A percentile compares a stretch with the other conserved stretches of the same genome.
Conservation (phyloP, 805 yeast genomes). For the Diddensiella caesifluorescens region DNA sequence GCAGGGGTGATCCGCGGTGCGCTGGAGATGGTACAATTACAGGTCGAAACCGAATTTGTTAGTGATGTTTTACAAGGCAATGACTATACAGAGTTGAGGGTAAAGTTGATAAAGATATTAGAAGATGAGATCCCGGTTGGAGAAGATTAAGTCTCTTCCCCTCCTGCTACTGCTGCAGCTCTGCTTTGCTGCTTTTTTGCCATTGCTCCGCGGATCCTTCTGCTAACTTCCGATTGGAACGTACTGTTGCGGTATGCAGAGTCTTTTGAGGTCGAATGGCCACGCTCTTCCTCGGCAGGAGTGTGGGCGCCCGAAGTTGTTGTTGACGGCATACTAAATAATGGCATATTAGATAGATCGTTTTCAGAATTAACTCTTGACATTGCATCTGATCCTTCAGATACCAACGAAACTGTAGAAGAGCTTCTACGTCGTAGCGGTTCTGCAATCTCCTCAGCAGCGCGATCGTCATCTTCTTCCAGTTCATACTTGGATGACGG, state of each 20-base stretch:
- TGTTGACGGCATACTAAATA: constrained; percentile 42
- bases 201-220: constrained; percentile 26
- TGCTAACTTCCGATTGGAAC: constrained; percentile 17
- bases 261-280: background rate
- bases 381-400: constrained; percentile 47
- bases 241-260: background rate
- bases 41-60: constrained; percentile 75
- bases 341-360: constrained; percentile 59
- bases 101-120: constrained; percentile 63
- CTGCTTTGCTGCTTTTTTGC: constrained; percentile 16
- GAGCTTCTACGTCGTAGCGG: constrained; percentile 8
- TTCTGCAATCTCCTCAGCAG: constrained; percentile 16
- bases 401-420: constrained; percentile 30
- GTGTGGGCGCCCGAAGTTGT: constrained; percentile 9
- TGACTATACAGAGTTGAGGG: constrained; percentile 68
- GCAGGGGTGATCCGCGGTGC: constrained; percentile 91
- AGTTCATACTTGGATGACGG: background rate
- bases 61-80: constrained; percentile 82
- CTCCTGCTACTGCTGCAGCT: background rate
- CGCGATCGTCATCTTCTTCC: constrained; percentile 13
- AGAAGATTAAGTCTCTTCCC: constrained; percentile 58
- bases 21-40: constrained; percentile 87
- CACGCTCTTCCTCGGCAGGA: constrained; percentile 9
- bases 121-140: constrained; percentile 98
- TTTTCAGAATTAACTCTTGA: constrained; percentile 59